Evolutionary conservation across 495 filamentous ascomycete genomes (phyloP).

Genomic region (Pyrenopolyporus hunteri): DNA sequence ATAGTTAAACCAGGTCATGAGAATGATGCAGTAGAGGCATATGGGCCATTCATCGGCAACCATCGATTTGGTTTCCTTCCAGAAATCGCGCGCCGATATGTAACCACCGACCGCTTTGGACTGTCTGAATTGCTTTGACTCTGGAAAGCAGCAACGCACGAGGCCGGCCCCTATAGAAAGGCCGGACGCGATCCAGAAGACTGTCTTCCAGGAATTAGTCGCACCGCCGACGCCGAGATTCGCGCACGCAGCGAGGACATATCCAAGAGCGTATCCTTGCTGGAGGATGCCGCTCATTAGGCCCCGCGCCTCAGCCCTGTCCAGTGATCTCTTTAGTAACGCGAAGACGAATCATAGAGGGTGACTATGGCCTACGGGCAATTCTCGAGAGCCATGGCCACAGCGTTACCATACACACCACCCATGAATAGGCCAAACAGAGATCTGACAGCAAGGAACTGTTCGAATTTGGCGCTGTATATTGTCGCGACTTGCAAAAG

Average conservation of each 20-base stretch:
- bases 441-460: slow-evolving; percentile 72
- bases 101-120: slow-evolving; percentile 59
- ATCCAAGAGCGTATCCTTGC: slow-evolving; percentile 78
- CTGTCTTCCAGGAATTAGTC: slow-evolving; percentile 65
- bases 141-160: slow-evolving; percentile 69
- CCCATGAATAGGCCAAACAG: slow-evolving; percentile 86
- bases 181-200: slow-evolving; percentile 69
- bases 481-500: slow-evolving; percentile 75
- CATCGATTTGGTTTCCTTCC: slow-evolving; percentile 66
- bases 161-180: slow-evolving; percentile 68
- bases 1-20: slow-evolving; percentile 72
- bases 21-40: slow-evolving; percentile 70
- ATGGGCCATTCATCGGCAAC: slow-evolving; percentile 71
- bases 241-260: slow-evolving; percentile 72
- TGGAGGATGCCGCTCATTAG: slow-evolving; percentile 80
- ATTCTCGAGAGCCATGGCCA: slow-evolving; percentile 80
- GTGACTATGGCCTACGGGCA: slow-evolving; percentile 57
- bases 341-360: neutral
- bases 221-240: slow-evolving; percentile 68
- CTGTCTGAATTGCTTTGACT: slow-evolving; percentile 73
- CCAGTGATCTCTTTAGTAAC: slow-evolving; percentile 26
- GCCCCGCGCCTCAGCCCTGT: slow-evolving; percentile 63
- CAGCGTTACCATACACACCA: slow-evolving; percentile 81
- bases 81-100: slow-evolving; percentile 60
- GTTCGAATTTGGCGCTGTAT: slow-evolving; percentile 67